These are phyloP conservation scores for Caryopteris hybrid DNA, from an alignment of 305 asterid genomes.

Conservation along the genomic window DNA sequence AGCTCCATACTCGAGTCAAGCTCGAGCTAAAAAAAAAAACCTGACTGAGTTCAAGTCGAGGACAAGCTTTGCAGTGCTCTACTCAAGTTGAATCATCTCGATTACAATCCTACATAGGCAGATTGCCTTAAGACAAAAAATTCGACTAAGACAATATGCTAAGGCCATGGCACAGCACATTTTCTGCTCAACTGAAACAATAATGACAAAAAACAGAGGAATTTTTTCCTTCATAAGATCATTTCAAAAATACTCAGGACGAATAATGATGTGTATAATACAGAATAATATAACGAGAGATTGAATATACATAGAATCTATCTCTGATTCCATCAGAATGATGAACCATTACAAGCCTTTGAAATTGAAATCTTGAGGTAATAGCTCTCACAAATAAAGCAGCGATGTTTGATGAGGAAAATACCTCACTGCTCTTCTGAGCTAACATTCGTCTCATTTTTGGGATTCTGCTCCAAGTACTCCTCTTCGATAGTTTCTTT, in stretches of 20 bases:
- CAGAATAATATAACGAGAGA: neutral
- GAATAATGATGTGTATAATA: neutral
- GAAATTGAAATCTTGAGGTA: neutral
- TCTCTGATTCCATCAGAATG: neutral
- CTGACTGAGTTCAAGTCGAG: neutral
- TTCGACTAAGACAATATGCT: too few species aligned
- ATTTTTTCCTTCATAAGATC: neutral
- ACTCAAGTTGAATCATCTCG: neutral
- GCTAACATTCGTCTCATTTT: slow-evolving; percentile 24
- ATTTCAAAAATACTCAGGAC: neutral
- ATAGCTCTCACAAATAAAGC: neutral
- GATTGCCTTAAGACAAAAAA: too few species aligned
- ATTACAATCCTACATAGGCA: too few species aligned
- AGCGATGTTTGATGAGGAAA: neutral
- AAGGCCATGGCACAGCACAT: neutral
- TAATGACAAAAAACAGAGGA: neutral
- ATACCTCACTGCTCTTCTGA: slow-evolving; percentile 36
- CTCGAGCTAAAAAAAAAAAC: neutral
- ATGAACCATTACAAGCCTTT: neutral
- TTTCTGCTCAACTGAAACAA: neutral
- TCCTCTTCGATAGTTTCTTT: slow-evolving; percentile 86
- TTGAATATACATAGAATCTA: slow-evolving; percentile 3
- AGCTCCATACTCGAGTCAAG: too few species aligned
- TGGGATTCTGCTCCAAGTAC: slow-evolving; percentile 56
- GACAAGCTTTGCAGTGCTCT: neutral